A percentile compares a stretch with the other conserved stretches of the same genome.
Evolutionary conservation across 2,329 filamentous ascomycete species (phyloP).

Genomic region (Camptophora hylomeconis): DNA sequence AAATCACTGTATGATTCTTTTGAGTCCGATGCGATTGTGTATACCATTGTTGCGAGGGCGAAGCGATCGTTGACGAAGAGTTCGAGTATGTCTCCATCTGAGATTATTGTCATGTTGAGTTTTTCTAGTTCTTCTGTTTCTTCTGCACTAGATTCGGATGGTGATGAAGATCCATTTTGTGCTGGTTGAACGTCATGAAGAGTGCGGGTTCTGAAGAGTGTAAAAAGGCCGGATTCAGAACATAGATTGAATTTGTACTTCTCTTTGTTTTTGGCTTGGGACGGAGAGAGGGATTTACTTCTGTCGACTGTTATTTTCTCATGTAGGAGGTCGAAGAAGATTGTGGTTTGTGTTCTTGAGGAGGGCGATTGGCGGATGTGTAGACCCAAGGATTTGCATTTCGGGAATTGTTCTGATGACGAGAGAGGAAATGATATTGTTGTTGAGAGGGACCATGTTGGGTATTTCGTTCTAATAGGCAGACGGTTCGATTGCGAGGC

Average conservation of each 20-base stretch:
- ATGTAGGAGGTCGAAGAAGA: slow-evolving; percentile 25
- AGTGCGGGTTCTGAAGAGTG: slow-evolving; percentile 25
- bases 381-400: slow-evolving; percentile 18
- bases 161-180: too few relatives aligned
- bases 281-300: slow-evolving; percentile 19
- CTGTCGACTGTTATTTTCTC: slow-evolving; percentile 31
- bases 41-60: slow-evolving; percentile 28
- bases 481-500: too few relatives aligned
- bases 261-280: too few relatives aligned
- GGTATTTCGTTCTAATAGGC: too few relatives aligned
- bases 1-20: too few relatives aligned
- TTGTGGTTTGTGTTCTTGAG: slow-evolving; percentile 21
- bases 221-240: slow-evolving; percentile 29
- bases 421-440: slow-evolving; percentile 6
- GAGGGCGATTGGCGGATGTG: slow-evolving; percentile 18
- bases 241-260: slow-evolving; percentile 23
- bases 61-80: slow-evolving; percentile 33
- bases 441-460: too few relatives aligned
- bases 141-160: background rate
- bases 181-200: too few relatives aligned
- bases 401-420: slow-evolving; percentile 12
- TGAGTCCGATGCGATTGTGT: too few relatives aligned
- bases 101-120: slow-evolving; percentile 27
- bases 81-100: slow-evolving; percentile 31
- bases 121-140: slow-evolving; percentile 24